A percentile compares a stretch with the other conserved stretches of the same genome.
These are phyloP conservation scores for Beauveria scarabaeidicola DNA, from an alignment of 2,329 filamentous ascomycete species.

Conservation along the genomic window DNA sequence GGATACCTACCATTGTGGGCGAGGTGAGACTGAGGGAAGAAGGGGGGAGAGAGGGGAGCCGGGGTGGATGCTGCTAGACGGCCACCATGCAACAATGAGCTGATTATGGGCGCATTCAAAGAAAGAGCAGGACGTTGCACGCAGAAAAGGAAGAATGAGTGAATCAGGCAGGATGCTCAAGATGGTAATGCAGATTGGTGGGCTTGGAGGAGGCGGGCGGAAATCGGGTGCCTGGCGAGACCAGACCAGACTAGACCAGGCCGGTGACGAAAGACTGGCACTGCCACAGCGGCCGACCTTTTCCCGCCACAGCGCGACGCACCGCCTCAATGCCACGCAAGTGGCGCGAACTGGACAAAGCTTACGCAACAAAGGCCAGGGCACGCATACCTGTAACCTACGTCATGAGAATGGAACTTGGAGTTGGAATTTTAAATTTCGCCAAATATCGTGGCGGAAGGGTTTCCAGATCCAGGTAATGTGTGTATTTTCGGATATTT, in stretches of 20 bases:
- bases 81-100: conserved; percentile 3
- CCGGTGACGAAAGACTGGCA: conserved; percentile 9
- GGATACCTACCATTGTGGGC: conserved; percentile 10
- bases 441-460: too few relatives aligned
- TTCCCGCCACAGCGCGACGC: conserved; percentile 7
- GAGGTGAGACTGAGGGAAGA: conserved; percentile 4
- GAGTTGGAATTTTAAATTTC: background rate
- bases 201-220: conserved; percentile 7
- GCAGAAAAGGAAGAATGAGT: background rate
- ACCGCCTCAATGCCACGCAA: conserved; percentile 12
- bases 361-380: conserved; percentile 4
- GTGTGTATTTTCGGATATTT: too few relatives aligned
- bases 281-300: conserved; percentile 3
- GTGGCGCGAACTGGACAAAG: conserved; percentile 6
- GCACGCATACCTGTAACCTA: background rate
- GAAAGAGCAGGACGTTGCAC: background rate
- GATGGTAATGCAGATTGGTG: conserved; percentile 4
- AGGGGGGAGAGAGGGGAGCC: background rate
- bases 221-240: conserved; percentile 9
- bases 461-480: too few relatives aligned
- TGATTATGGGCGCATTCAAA: background rate
- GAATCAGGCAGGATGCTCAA: conserved; percentile 1
- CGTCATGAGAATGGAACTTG: background rate
- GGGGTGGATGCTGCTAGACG: background rate
- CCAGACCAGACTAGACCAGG: background rate